Conservation (phyloP, 371 early-diverging fungal species). For the Capillidium heterosporum region DNA sequence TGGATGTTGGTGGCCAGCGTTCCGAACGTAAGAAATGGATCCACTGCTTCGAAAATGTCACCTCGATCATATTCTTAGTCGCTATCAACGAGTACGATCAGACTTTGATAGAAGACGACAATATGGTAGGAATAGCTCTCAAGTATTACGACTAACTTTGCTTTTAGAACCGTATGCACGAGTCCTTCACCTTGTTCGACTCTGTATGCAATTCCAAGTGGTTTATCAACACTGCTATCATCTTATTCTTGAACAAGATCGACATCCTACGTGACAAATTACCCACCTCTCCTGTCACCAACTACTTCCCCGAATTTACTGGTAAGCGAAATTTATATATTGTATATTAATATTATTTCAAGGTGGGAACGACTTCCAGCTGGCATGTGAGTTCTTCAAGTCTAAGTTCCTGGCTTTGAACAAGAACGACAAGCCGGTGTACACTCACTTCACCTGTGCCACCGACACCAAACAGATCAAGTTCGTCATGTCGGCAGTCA, state of each 20-base stretch:
- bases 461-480: constrained; percentile 94
- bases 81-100: constrained; percentile 93
- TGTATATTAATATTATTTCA: background rate
- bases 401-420: constrained; percentile 67
- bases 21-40: constrained; percentile 90
- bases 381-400: constrained; percentile 66
- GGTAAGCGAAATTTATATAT: constrained; percentile 14
- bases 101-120: constrained; percentile 87
- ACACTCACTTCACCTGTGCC: constrained; percentile 90
- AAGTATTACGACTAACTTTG: background rate
- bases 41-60: constrained; percentile 89
- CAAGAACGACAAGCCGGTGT: constrained; percentile 66
- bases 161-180: constrained; percentile 81
- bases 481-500: constrained; percentile 89
- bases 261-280: constrained; percentile 86
- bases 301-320: constrained; percentile 71
- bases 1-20: constrained; percentile 92
- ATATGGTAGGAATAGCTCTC: constrained; percentile 28
- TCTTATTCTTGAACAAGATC: constrained; percentile 92
- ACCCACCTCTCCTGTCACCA: constrained; percentile 48
- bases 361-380: constrained; percentile 57
- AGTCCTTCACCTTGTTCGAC: constrained; percentile 84
- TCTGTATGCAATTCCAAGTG: constrained; percentile 90
- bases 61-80: constrained; percentile 85
- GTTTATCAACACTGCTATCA: constrained; percentile 83